Evolutionary conservation across 164 flowering plant genomes (phyloP).

Genomic region (Protea cynaroides): DNA sequence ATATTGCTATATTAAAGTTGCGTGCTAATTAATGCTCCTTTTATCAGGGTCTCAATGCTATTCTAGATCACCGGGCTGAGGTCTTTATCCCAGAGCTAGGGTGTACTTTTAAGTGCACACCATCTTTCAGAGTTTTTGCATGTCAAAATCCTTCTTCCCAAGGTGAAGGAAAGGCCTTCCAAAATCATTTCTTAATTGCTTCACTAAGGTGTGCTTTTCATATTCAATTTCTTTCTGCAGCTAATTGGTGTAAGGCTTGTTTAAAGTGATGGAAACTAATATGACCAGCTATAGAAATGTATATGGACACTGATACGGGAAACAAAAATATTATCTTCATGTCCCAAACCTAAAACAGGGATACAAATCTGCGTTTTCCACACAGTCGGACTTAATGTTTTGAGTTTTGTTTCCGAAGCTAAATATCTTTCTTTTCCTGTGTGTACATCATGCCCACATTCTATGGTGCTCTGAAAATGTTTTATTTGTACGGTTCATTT

Average conservation of each 20-base stretch:
- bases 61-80: conserved; percentile 94
- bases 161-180: conserved; percentile 97
- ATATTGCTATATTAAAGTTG: not conserved
- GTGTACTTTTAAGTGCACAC: conserved; percentile 62
- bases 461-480: too few relatives aligned
- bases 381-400: too few relatives aligned
- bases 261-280: too few relatives aligned
- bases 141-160: conserved; percentile 95
- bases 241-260: not conserved
- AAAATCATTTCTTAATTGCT: conserved; percentile 91
- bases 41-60: conserved; percentile 86
- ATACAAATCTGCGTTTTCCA: too few relatives aligned
- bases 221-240: not conserved
- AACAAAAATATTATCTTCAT: too few relatives aligned
- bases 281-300: not conserved
- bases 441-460: too few relatives aligned
- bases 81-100: conserved; percentile 95
- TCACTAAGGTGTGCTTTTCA: conserved; percentile 62
- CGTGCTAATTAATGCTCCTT: not conserved
- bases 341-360: too few relatives aligned
- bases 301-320: too few relatives aligned
- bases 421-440: too few relatives aligned
- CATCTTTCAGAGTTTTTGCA: conserved; percentile 89
- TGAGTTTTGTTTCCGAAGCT: too few relatives aligned
- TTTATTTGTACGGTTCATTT: too few relatives aligned